These are phyloP conservation scores for Copromyces sp. DNA, from an alignment of 495 filamentous ascomycete genomes.

Conservation along the genomic window DNA sequence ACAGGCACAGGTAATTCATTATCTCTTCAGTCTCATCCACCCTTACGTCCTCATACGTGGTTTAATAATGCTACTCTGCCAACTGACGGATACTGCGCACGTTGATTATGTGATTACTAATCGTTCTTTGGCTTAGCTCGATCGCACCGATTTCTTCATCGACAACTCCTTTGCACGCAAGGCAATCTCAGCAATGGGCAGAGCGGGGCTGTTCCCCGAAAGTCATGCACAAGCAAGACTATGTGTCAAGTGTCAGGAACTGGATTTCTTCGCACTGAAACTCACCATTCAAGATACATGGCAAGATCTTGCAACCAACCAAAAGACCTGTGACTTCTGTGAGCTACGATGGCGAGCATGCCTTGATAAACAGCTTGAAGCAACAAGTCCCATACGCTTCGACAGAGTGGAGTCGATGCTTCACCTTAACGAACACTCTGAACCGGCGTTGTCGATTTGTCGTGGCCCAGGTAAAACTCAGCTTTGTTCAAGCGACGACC, in stretches of 20 bases:
- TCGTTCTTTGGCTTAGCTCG: too few species aligned
- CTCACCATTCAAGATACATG: neutral
- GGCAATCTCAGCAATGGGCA: neutral
- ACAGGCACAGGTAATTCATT: too few species aligned
- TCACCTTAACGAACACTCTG: neutral
- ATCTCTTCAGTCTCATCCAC: too few species aligned
- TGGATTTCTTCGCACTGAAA: neutral
- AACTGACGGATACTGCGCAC: too few species aligned
- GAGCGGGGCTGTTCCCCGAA: neutral
- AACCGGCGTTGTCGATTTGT: neutral
- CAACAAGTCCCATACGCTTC: too few species aligned
- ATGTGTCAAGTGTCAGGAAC: neutral
- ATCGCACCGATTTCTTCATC: neutral
- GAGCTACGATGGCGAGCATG: neutral
- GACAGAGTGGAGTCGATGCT: neutral
- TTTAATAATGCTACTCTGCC: too few species aligned
- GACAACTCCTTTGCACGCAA: neutral
- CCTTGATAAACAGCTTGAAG: too few species aligned
- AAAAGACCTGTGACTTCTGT: neutral
- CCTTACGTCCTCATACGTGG: too few species aligned
- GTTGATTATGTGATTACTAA: too few species aligned
- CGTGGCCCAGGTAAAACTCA: neutral
- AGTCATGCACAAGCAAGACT: too few species aligned
- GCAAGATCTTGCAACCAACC: neutral
- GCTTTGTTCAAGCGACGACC: too few species aligned